phyloP scores from a whole-genome alignment of 2,329 filamentous ascomycete species.

The Venturia oleaginea region DNA sequence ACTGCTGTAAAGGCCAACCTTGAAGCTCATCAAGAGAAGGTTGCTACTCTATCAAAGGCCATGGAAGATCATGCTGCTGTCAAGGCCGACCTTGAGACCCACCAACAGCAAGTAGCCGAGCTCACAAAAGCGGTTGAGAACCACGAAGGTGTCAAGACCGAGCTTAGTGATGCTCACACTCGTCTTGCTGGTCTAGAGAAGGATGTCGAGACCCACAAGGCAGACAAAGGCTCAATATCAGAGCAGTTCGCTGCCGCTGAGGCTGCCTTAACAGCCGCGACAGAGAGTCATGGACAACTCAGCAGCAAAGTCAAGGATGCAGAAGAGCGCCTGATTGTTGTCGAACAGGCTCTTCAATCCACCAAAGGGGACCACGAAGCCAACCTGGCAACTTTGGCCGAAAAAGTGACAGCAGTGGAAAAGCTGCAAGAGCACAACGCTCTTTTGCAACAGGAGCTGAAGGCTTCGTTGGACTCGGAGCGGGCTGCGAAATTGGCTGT shows the following conservation, averaged over 20 bases:
- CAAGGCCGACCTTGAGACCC: slow-evolving; percentile 10
- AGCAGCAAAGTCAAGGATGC: slow-evolving; percentile 1
- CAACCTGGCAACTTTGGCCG: neutral
- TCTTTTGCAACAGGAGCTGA: slow-evolving; percentile 9
- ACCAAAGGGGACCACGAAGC: slow-evolving; percentile 4
- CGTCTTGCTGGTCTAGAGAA: slow-evolving; percentile 9
- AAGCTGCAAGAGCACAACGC: slow-evolving; percentile 8
- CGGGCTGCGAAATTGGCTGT: slow-evolving; percentile 3
- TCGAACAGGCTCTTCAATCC: slow-evolving; percentile 2
- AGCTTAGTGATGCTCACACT: slow-evolving; percentile 4
- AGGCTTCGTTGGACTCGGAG: neutral
- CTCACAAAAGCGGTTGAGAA: slow-evolving; percentile 9
- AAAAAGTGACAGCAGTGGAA: neutral
- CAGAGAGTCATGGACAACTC: neutral
- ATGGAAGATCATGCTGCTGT: slow-evolving; percentile 7
- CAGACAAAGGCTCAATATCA: slow-evolving; percentile 3
- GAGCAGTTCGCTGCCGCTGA: slow-evolving; percentile 8
- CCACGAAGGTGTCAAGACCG: slow-evolving; percentile 10
- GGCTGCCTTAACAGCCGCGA: neutral
- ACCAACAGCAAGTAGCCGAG: neutral
- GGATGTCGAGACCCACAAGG: slow-evolving; percentile 9
- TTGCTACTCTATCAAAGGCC: neutral
- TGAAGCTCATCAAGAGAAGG: neutral
- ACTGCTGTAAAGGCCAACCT: neutral
- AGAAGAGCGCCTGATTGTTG: neutral